Evolutionary conservation across 2,329 filamentous ascomycete genomes (phyloP).

Genomic region (Fonsecaea monophora): DNA sequence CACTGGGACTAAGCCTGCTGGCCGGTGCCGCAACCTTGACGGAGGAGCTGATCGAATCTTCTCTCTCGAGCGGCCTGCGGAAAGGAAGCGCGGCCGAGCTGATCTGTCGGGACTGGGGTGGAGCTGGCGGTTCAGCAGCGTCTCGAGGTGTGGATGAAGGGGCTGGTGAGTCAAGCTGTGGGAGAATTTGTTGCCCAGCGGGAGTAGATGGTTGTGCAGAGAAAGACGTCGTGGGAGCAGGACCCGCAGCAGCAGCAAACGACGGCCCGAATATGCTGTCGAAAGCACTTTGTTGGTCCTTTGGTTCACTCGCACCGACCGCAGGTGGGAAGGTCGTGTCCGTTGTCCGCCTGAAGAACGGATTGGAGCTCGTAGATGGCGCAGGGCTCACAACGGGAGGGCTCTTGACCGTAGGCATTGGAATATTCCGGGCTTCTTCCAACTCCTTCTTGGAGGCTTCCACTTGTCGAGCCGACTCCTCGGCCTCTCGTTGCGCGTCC

Average conservation of each 20-base stretch:
- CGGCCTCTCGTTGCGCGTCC: conserved; percentile 63
- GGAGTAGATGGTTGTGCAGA: conserved; percentile 57
- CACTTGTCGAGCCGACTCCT: conserved; percentile 42
- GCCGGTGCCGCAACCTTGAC: conserved; percentile 77
- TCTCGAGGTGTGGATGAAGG: conserved; percentile 42
- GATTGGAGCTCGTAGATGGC: conserved; percentile 74
- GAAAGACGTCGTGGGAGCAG: conserved; percentile 68
- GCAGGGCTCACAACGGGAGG: conserved; percentile 58
- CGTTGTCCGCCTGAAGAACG: conserved; percentile 78
- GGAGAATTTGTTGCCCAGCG: conserved; percentile 59
- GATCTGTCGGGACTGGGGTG: conserved; percentile 77
- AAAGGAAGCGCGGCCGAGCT: conserved; percentile 79
- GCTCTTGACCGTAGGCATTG: conserved; percentile 33
- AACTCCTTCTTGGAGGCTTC: conserved; percentile 51
- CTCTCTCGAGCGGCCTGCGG: conserved; percentile 59
- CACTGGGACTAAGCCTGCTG: conserved; percentile 64
- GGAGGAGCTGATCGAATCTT: conserved; percentile 76
- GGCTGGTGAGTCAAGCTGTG: conserved; percentile 41
- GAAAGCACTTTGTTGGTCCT: conserved; percentile 65
- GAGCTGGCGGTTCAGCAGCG: conserved; percentile 58
- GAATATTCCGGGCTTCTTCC: conserved; percentile 35
- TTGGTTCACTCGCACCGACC: conserved; percentile 21
- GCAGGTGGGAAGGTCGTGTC: conserved; percentile 51
- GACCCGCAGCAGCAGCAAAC: conserved; percentile 57
- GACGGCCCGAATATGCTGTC: conserved; percentile 85